phyloP scores from a whole-genome alignment of 345 rosid genomes.

The Gossypium arboreum region DNA sequence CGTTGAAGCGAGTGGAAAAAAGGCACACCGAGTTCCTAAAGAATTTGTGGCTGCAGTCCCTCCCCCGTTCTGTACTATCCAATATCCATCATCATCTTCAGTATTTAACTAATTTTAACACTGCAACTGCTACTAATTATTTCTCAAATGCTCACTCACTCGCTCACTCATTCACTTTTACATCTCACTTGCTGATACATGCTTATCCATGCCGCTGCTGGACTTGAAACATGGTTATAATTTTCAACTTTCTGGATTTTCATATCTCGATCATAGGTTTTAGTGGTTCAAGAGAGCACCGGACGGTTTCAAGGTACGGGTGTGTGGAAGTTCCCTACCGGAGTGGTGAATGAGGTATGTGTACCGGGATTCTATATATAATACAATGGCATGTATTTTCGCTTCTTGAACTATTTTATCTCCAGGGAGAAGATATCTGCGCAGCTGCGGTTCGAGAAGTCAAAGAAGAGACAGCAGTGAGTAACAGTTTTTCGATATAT shows the following conservation, averaged over 20 bases:
- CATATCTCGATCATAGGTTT: constrained; percentile 34
- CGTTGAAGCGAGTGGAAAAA: not conserved
- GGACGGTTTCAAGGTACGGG: constrained; percentile 56
- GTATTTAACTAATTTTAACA: not conserved
- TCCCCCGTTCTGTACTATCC: not conserved
- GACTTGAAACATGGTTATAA: not conserved
- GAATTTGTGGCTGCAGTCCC: not conserved
- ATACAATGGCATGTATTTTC: not conserved
- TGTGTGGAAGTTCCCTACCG: constrained; percentile 87
- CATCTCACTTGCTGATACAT: not conserved
- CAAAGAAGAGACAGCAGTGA: constrained; percentile 91
- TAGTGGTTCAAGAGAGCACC: constrained; percentile 76
- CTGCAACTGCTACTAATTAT: not conserved
- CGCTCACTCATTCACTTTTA: not conserved
- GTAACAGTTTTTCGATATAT: constrained; percentile 16
- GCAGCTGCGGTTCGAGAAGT: constrained; percentile 79
- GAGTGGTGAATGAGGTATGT: constrained; percentile 70
- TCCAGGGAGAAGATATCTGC: constrained; percentile 80
- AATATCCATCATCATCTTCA: not conserved
- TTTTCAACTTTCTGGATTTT: constrained; percentile 8
- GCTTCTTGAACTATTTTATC: constrained; percentile 6
- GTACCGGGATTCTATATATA: not conserved
- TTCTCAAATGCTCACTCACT: not conserved
- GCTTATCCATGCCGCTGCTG: not conserved
- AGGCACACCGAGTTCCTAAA: not conserved